Percentiles rank a stretch among this genome's conserved stretches.
These are phyloP conservation scores for Metschnikowia henanensis DNA, from an alignment of 805 yeast species.

Conservation along the genomic window DNA sequence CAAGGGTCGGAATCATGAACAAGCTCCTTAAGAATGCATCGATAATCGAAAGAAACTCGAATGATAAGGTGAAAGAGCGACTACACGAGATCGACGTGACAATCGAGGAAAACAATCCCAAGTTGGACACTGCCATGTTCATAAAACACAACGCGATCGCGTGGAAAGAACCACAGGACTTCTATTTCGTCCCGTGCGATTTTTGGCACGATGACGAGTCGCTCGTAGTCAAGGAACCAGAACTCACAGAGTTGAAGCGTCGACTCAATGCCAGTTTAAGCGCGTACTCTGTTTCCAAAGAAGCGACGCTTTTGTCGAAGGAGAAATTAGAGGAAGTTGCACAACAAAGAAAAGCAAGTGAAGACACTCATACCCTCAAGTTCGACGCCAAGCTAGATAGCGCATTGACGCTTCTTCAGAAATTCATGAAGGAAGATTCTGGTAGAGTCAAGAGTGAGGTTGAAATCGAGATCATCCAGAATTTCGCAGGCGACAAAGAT, in stretches of 20 bases:
- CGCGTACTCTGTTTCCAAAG: conserved; percentile 41
- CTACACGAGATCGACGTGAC: conserved; percentile 54
- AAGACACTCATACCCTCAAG: conserved; percentile 42
- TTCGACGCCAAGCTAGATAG: conserved; percentile 55
- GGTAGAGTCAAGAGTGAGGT: conserved; percentile 76
- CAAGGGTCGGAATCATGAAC: conserved; percentile 71
- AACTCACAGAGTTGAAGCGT: conserved; percentile 55
- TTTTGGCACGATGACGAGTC: conserved; percentile 97
- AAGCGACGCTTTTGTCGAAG: conserved; percentile 47
- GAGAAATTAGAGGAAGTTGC: conserved; percentile 49
- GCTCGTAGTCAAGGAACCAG: conserved; percentile 57
- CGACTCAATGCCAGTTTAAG: conserved; percentile 43
- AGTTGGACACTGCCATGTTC: conserved; percentile 84
- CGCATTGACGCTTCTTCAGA: conserved; percentile 53
- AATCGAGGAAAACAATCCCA: conserved; percentile 68
- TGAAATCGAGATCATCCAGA: conserved; percentile 85
- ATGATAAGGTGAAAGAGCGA: conserved; percentile 48
- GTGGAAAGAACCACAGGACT: conserved; percentile 90
- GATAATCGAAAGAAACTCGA: conserved; percentile 52
- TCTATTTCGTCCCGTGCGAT: conserved; percentile 80
- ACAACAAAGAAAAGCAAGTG: conserved; percentile 32
- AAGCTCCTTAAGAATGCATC: conserved; percentile 63
- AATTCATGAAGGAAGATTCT: conserved; percentile 73
- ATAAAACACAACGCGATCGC: conserved; percentile 74
- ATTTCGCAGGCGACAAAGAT: conserved; percentile 77